Evolutionary conservation across 2,329 filamentous ascomycete species (phyloP), one percentile per base, ranked within the genome.

Genomic region (Fusarium hainanense): DNA sequence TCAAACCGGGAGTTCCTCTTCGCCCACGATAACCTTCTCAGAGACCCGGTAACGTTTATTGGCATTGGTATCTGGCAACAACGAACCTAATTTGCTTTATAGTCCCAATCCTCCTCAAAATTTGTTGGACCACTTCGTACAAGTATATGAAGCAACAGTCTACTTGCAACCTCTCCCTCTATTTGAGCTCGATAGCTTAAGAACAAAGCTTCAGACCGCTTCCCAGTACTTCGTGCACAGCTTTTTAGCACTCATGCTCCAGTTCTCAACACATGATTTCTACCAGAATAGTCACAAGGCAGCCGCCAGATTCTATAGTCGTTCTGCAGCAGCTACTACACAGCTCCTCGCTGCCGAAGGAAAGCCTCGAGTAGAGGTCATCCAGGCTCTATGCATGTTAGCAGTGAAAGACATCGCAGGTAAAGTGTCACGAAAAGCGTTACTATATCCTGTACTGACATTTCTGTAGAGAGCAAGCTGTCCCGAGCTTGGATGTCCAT

Each of bases 401-500:
- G 27, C 60, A 1, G 12, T 63, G 4, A 48, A 18, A 14, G 23
- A 63, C 2, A 30, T 63, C 3, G 20, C 28, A 32, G 58, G 60
- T 58, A 20, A n/a, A 9, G 4, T 18, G 3, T 25, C 21, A 23
- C 21, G 21, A 4, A 23, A 23, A 23, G 21, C 21, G 4, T 23
- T 23, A 6, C 21, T 23, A 5, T 23, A 23, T 23, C 21, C 21
- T 4, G 4, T 5, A 23, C 59, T 63, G 3, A 63, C 18, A 3
- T 4, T 2, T 2, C 1, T 13, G 2, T 8, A 63, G 60, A 16
- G 3, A 46, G 28, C 18, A 42, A 63, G 1, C 11, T 63, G 4
- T 23, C 60, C 7, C 50, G 42, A 2, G 60, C 60, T 37, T 63
- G 60, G 60, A 63, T 63, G 60, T 48, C 58, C 2, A 16, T 63